Percentiles rank a stretch among this genome's conserved stretches.
Evolutionary conservation across 768 basidiomycete genomes (phyloP).

Genomic region (Hebeloma cylindrosporum): DNA sequence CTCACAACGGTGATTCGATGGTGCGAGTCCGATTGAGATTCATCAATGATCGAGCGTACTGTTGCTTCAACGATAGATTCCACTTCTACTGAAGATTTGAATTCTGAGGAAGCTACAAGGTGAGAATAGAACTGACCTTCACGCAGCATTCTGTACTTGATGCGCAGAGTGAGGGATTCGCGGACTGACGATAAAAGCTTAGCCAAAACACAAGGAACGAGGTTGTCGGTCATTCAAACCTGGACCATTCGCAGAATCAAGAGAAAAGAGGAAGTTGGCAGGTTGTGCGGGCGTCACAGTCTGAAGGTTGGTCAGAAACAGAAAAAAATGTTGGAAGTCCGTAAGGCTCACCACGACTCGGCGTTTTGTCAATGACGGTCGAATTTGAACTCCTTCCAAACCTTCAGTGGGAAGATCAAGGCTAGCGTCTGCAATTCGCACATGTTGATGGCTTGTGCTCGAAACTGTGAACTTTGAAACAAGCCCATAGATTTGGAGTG

Average conservation of each 20-base stretch:
- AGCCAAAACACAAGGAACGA: constrained; percentile 9
- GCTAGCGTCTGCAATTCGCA: constrained; percentile 68
- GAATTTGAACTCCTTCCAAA: constrained; percentile 51
- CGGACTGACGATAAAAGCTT: constrained; percentile 42
- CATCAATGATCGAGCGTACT: constrained; percentile 43
- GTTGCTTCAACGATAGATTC: constrained; percentile 56
- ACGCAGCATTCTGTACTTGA: constrained; percentile 76
- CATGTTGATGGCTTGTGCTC: constrained; percentile 71
- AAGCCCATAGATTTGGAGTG: constrained; percentile 61
- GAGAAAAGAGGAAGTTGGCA: constrained; percentile 76
- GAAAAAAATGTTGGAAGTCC: neutral
- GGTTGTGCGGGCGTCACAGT: constrained; percentile 75
- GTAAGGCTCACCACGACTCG: constrained; percentile 46
- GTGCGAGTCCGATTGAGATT: constrained; percentile 30
- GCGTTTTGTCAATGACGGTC: constrained; percentile 46
- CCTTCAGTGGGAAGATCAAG: constrained; percentile 47
- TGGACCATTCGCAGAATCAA: constrained; percentile 64
- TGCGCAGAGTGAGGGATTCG: constrained; percentile 60
- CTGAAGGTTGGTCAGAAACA: constrained; percentile 36
- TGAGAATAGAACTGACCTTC: constrained; percentile 56
- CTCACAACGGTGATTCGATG: constrained; percentile 47
- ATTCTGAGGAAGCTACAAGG: neutral
- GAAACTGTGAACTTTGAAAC: constrained; percentile 92
- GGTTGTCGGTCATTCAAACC: constrained; percentile 27
- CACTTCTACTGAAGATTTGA: constrained; percentile 50